Conservation (phyloP, 2,329 filamentous ascomycete species). For the Fusarium sp. region DNA sequence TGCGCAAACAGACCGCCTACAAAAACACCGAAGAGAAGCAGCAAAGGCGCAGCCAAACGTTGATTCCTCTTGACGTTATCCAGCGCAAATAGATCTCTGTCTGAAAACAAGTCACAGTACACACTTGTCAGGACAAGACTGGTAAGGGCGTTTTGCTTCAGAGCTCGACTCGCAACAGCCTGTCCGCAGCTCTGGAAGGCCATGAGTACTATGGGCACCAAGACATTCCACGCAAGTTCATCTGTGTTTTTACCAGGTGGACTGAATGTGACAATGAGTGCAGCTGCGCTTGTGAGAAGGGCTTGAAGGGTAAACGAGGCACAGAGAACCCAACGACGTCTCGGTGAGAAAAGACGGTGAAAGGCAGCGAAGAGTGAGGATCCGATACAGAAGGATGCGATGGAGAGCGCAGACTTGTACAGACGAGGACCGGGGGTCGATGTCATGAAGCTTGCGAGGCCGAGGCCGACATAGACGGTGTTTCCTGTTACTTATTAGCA, state of each 20-base stretch:
- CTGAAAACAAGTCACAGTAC: slow-evolving; percentile 83
- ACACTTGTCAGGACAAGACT: slow-evolving; percentile 84
- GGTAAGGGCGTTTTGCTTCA: slow-evolving; percentile 76
- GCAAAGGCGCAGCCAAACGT: slow-evolving; percentile 59
- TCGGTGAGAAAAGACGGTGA: slow-evolving; percentile 68
- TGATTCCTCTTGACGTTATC: slow-evolving; percentile 63
- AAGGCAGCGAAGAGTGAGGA: slow-evolving; percentile 77
- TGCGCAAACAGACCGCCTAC: slow-evolving; percentile 61
- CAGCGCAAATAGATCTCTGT: slow-evolving; percentile 60
- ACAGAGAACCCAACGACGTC: slow-evolving; percentile 73
- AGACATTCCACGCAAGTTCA: slow-evolving; percentile 66
- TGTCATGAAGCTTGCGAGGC: slow-evolving; percentile 50
- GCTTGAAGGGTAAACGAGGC: slow-evolving; percentile 66
- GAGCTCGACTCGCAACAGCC: slow-evolving; percentile 76
- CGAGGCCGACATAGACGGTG: slow-evolving; percentile 82
- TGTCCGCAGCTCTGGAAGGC: slow-evolving; percentile 84
- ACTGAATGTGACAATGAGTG: slow-evolving; percentile 62
- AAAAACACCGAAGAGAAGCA: slow-evolving; percentile 62
- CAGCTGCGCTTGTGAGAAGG: slow-evolving; percentile 61
- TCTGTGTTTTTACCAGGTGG: slow-evolving; percentile 54
- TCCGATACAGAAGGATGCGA: slow-evolving; percentile 76
- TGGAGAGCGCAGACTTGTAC: slow-evolving; percentile 66
- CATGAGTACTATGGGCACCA: slow-evolving; percentile 74
- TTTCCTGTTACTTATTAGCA: slow-evolving; percentile 62
- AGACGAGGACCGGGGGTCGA: slow-evolving; percentile 64